These are phyloP conservation scores for Penicillium odoratum DNA, from an alignment of 495 filamentous ascomycete genomes.

Conservation along the genomic window DNA sequence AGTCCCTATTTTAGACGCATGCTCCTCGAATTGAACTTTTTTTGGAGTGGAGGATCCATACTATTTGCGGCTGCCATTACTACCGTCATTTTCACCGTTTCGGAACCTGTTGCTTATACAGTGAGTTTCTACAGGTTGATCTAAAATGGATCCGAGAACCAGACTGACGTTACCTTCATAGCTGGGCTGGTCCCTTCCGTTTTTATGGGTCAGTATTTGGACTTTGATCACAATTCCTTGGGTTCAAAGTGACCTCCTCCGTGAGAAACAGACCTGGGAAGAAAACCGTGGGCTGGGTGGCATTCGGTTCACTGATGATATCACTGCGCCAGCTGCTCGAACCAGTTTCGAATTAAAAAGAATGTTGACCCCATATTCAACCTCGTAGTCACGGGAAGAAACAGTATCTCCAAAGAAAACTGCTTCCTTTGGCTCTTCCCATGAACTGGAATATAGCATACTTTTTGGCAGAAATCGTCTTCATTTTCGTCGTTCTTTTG, in stretches of 20 bases:
- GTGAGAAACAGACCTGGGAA: constrained; percentile 65
- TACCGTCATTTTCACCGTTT: constrained; percentile 61
- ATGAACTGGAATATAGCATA: too few species aligned
- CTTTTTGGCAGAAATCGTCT: too few species aligned
- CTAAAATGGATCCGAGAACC: neutral
- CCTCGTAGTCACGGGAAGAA: too few species aligned
- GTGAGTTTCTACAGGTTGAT: too few species aligned
- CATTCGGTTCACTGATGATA: constrained; percentile 41
- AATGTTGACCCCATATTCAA: too few species aligned
- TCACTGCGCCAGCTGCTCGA: constrained; percentile 38
- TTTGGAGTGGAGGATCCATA: constrained; percentile 68
- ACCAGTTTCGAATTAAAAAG: too few species aligned
- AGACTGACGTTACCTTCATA: constrained; percentile 20
- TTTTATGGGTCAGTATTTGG: constrained; percentile 69
- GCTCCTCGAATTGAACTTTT: constrained; percentile 70
- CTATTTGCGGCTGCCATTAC: constrained; percentile 56
- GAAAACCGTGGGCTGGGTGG: constrained; percentile 39
- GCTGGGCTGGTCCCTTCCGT: constrained; percentile 68
- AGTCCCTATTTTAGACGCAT: constrained; percentile 70
- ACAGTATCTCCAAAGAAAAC: too few species aligned
- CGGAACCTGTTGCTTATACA: constrained; percentile 67
- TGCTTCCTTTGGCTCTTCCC: too few species aligned
- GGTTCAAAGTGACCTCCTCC: constrained; percentile 60
- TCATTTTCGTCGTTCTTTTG: too few species aligned
- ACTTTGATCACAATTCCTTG: constrained; percentile 64